Evolutionary conservation across 768 basidiomycete genomes (phyloP).

Genomic region (Exsudoporus frostii): DNA sequence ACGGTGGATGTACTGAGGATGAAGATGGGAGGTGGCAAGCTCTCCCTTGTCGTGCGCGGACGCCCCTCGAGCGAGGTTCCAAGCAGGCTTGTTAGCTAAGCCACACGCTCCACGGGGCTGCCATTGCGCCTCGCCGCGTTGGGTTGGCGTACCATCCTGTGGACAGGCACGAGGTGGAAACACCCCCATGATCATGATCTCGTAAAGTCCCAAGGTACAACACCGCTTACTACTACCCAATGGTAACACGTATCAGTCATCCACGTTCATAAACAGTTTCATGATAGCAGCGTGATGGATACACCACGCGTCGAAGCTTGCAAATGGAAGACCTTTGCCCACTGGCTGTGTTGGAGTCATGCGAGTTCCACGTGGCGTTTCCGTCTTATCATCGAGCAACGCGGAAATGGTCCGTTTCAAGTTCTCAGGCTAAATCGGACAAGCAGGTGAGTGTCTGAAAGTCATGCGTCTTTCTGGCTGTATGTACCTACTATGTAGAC

Average conservation of each 20-base stretch:
- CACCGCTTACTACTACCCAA: neutral
- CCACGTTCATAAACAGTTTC: neutral
- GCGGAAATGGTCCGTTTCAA: neutral
- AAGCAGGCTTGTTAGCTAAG: slow-evolving; percentile 18
- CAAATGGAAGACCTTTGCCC: neutral
- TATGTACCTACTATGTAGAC: neutral
- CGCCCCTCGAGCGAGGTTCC: neutral
- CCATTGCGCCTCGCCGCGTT: neutral
- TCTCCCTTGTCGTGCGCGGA: neutral
- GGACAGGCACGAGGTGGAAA: slow-evolving; percentile 6
- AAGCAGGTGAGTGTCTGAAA: no score
- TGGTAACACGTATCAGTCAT: neutral
- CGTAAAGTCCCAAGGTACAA: no score
- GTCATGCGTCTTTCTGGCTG: no score
- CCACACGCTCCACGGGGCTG: slow-evolving; percentile 6
- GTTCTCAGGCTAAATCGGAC: no score
- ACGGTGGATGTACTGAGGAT: neutral
- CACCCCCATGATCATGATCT: neutral
- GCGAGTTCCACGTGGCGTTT: neutral
- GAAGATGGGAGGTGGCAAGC: neutral
- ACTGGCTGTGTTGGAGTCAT: neutral
- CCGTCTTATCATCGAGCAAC: neutral
- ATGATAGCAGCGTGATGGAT: neutral
- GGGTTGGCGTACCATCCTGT: neutral
- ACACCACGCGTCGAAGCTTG: neutral